Evolutionary conservation across 805 yeast genomes (phyloP).

Genomic region (Teunomyces aglyptinius): DNA sequence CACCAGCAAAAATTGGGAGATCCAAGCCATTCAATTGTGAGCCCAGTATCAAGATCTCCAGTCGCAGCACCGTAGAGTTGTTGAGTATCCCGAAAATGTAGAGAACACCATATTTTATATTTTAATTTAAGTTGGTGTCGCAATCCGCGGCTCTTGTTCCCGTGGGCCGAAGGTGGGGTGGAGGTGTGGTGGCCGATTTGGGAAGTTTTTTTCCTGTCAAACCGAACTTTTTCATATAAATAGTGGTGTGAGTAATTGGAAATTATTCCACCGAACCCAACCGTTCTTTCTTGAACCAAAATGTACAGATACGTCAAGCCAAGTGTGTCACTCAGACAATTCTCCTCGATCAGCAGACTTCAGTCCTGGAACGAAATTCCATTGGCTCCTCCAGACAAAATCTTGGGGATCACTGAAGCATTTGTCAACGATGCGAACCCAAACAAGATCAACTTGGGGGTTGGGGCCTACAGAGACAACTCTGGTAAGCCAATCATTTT

Average conservation of each 20-base stretch:
- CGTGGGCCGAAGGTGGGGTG: slow-evolving; percentile 5
- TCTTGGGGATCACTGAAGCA: slow-evolving; percentile 74
- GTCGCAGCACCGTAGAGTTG: neutral
- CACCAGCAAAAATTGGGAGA: too few relatives aligned
- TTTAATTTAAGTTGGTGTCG: neutral
- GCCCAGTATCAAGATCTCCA: neutral
- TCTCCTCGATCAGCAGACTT: slow-evolving; percentile 8
- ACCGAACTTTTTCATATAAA: slow-evolving; percentile 2
- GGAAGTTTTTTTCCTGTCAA: slow-evolving; percentile 4
- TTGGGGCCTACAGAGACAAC: slow-evolving; percentile 93
- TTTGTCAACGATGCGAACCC: slow-evolving; percentile 65
- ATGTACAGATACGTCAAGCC: slow-evolving; percentile 9
- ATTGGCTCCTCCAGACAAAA: slow-evolving; percentile 79
- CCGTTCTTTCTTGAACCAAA: neutral
- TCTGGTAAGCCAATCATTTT: slow-evolving; percentile 85
- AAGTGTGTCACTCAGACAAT: slow-evolving; percentile 7
- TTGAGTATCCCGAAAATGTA: too few relatives aligned
- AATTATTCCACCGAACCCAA: too few relatives aligned
- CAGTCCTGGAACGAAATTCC: slow-evolving; percentile 32
- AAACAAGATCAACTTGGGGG: slow-evolving; percentile 64
- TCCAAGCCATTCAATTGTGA: neutral
- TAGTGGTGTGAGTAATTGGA: slow-evolving; percentile 1
- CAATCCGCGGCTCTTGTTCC: slow-evolving; percentile 3
- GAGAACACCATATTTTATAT: too few relatives aligned
- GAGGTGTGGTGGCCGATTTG: slow-evolving; percentile 2